These are phyloP conservation scores for Acanthamoeba divionensis DNA, from an alignment of 208 protist genomes.

Conservation along the genomic window DNA sequence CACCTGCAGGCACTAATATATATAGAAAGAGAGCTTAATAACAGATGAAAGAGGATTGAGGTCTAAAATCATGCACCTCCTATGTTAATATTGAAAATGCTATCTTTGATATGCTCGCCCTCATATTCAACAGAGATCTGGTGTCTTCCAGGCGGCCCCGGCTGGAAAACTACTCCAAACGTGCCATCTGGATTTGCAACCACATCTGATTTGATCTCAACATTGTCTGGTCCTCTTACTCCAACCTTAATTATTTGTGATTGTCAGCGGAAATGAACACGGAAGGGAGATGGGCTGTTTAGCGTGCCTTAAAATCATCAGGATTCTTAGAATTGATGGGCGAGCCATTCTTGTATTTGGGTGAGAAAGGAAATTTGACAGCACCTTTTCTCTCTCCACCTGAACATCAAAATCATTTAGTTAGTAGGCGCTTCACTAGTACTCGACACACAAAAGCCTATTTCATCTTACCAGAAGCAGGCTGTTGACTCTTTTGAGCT, in stretches of 20 bases:
- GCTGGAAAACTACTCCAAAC: conserved; percentile 7
- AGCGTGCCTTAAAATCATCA: neutral
- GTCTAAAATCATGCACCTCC: neutral
- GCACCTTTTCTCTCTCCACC: too few relatives aligned
- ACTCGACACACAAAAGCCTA: too few relatives aligned
- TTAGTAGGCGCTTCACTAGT: too few relatives aligned
- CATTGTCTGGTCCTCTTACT: neutral
- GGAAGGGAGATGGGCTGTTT: too few relatives aligned
- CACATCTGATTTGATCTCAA: neutral
- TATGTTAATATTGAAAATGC: conserved; percentile 53
- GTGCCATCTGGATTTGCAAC: neutral
- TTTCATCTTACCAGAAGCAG: too few relatives aligned
- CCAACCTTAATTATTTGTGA: conserved; percentile 4
- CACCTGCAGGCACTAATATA: too few relatives aligned
- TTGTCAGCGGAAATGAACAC: too few relatives aligned
- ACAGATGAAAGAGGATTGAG: too few relatives aligned
- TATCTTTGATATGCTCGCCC: conserved; percentile 46
- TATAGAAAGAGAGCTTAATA: too few relatives aligned
- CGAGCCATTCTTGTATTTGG: neutral
- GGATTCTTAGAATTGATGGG: neutral
- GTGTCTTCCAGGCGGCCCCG: conserved; percentile 17
- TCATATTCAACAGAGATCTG: neutral
- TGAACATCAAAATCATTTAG: too few relatives aligned
- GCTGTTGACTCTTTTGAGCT: too few relatives aligned
- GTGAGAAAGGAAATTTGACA: neutral